Evolutionary conservation across 140 eudicot species (phyloP), one percentile per base, ranked within the genome.

Genomic region (Ambrosia hybrid): DNA sequence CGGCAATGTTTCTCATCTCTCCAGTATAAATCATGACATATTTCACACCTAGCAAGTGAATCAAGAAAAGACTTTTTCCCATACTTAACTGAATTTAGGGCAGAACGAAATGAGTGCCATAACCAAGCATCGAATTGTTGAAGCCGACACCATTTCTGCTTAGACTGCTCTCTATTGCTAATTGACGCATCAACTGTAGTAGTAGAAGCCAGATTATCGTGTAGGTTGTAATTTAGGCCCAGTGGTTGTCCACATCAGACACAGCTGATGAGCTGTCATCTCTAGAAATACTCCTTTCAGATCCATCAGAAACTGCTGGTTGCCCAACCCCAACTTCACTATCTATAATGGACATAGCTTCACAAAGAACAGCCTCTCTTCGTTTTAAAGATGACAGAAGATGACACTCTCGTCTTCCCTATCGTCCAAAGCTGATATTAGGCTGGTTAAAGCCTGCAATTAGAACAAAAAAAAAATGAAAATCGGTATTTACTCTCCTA

Each of bases 1-100:
- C 76, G 80, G 80, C 99, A 94, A 75, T 94, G 99, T 76, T 86
- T 90, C 76, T 94, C 99, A 55, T 94, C 99, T 83, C 96, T 86
- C 99, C 97, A 90, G 65, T 82, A 88, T 45, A 94, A 84, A 77
- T 90, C 97, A 73, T 90, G 97, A 74, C 99, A 90, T 62, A 76
- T 84, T 68, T 76, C 95, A 70, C 99, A 94, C 81, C 94, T 86
- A 41, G 84, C 84, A 60, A 88, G 85, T 2, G 97, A 82, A 83
- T 94, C 91, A 68, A 88, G 85, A 80, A 82, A 85, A 7, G 96
- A 85, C 71, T 65, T 84, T 83, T 86, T 88, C 15, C 95, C 87
- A 56, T 81, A 57, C 79, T 80, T 90, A 57, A 83, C 91, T 3
- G 91, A 77, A 71, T 83, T 78, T 57, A 94, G 86, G 57, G 73